These are phyloP conservation scores for Rubus idaeus DNA, from an alignment of 306 rosid species.

Conservation along the genomic window DNA sequence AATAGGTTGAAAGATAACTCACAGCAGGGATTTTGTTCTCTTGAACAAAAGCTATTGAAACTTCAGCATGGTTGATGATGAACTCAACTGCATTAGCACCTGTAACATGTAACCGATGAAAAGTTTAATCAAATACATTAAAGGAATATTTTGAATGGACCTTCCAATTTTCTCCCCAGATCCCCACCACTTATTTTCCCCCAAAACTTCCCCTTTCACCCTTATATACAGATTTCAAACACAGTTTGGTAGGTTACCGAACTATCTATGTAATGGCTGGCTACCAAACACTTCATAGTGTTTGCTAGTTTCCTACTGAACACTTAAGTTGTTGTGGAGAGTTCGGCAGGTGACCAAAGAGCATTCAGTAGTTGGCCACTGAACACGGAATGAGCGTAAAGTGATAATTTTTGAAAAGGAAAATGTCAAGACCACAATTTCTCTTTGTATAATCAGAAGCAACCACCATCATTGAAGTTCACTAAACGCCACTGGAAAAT, in stretches of 20 bases:
- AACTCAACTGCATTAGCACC: constrained; percentile 94
- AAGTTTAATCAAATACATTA: not conserved
- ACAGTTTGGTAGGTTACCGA: no score
- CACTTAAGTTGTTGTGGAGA: not conserved
- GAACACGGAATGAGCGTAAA: not conserved
- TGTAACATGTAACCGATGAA: constrained; percentile 37
- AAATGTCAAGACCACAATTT: not conserved
- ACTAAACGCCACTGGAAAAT: not conserved
- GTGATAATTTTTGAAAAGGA: not conserved
- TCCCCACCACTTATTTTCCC: not conserved
- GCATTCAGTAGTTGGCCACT: not conserved
- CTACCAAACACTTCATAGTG: not conserved
- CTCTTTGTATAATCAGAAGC: not conserved
- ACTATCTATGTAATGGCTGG: not conserved
- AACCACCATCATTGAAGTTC: not conserved
- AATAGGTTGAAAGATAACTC: constrained; percentile 36
- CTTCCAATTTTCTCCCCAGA: not conserved
- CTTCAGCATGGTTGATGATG: constrained; percentile 85
- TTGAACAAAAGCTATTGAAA: constrained; percentile 84
- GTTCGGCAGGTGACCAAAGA: not conserved
- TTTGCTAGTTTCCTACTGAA: not conserved
- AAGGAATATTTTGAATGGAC: not conserved
- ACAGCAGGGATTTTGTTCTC: constrained; percentile 82
- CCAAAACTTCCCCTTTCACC: not conserved
- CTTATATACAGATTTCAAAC: not conserved